Conservation (phyloP, 495 filamentous ascomycete genomes). For the Daldinia bambusicola region DNA sequence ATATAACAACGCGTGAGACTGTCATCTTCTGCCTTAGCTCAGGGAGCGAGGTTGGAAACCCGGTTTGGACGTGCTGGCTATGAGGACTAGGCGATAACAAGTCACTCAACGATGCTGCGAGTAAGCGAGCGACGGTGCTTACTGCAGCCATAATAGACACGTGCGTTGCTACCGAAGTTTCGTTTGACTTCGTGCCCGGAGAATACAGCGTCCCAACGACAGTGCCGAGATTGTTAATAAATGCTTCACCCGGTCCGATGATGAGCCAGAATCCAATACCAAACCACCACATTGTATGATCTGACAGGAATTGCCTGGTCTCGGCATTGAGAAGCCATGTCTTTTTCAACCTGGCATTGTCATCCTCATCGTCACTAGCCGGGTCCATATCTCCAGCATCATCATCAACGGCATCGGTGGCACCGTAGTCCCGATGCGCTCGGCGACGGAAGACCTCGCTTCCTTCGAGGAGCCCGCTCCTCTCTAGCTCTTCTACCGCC, state of each 20-base stretch:
- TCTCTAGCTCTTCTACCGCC: conserved; percentile 83
- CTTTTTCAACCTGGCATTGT: conserved; percentile 79
- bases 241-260: conserved; percentile 92
- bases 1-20: conserved; percentile 81
- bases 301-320: conserved; percentile 81
- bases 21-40: conserved; percentile 56
- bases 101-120: conserved; percentile 88
- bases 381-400: conserved; percentile 50
- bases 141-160: conserved; percentile 91
- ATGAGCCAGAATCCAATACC: conserved; percentile 92
- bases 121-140: conserved; percentile 86
- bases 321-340: conserved; percentile 87
- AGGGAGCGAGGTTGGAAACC: conserved; percentile 48
- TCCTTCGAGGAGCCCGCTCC: conserved; percentile 80
- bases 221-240: conserved; percentile 97
- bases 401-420: conserved; percentile 51
- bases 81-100: conserved; percentile 77
- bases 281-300: conserved; percentile 95
- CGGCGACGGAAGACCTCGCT: conserved; percentile 53
- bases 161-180: conserved; percentile 82
- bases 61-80: conserved; percentile 54
- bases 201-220: conserved; percentile 88
- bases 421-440: conserved; percentile 52
- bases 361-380: conserved; percentile 54
- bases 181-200: conserved; percentile 56